These are phyloP conservation scores for Fusarium aywerte DNA, from an alignment of 2,329 filamentous ascomycete genomes.

Conservation along the genomic window DNA sequence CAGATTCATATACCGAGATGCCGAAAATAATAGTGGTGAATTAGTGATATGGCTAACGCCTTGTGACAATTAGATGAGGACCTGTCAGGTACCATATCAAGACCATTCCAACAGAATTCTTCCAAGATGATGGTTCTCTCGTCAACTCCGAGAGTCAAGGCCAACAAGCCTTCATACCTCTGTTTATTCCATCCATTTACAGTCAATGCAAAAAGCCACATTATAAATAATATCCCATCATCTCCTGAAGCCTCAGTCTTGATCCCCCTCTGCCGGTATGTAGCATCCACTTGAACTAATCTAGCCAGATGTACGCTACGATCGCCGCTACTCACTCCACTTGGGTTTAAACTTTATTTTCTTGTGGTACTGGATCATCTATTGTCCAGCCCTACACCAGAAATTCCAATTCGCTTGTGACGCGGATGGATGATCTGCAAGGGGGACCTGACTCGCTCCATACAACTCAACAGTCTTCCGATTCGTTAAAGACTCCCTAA, in stretches of 20 bases:
- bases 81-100: not conserved
- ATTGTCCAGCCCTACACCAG: not conserved
- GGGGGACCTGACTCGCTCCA: not conserved
- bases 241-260: slow-evolving; percentile 3
- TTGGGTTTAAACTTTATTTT: not conserved
- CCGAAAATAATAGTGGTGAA: not conserved
- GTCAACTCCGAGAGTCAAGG: not conserved
- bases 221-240: not conserved
- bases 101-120: not conserved
- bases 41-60: not conserved
- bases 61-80: not conserved
- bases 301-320: slow-evolving; percentile 2
- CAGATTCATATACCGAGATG: not conserved
- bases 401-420: not conserved
- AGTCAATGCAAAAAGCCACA: not conserved
- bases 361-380: not conserved
- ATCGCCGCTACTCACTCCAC: not conserved
- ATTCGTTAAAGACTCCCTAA: not conserved
- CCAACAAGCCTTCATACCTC: not conserved
- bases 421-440: not conserved
- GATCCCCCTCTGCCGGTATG: not conserved
- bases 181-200: not conserved
- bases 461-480: not conserved
- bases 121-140: not conserved
- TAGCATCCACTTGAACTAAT: not conserved